Percentiles rank a stretch among this genome's conserved stretches.
These are phyloP conservation scores for Boletus tylopilopsis DNA, from an alignment of 768 basidiomycete species.

Conservation along the genomic window DNA sequence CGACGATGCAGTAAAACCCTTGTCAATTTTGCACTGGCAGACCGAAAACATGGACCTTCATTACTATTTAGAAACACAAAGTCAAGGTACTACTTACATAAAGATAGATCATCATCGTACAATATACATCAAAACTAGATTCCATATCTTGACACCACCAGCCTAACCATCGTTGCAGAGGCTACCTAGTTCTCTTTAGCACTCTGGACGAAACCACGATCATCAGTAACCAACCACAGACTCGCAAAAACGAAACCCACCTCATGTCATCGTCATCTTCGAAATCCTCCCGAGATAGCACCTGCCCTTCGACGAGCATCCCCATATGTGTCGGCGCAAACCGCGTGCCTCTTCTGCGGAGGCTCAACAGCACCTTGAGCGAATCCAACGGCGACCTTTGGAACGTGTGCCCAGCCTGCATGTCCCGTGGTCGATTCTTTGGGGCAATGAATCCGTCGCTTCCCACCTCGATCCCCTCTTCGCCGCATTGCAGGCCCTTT, in stretches of 20 bases:
- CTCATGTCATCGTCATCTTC: not conserved
- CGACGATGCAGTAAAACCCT: no score
- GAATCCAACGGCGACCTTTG: slow-evolving; percentile 32
- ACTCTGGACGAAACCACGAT: not conserved
- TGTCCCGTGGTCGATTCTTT: slow-evolving; percentile 8
- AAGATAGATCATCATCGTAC: no score
- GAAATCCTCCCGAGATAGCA: slow-evolving; percentile 15
- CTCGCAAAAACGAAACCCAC: not conserved
- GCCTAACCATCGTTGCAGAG: not conserved
- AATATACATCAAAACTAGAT: no score
- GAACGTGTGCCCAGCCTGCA: slow-evolving; percentile 26
- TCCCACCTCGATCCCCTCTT: slow-evolving; percentile 5
- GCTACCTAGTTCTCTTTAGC: not conserved
- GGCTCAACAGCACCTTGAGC: slow-evolving; percentile 11
- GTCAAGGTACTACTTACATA: no score
- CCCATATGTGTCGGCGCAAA: slow-evolving; percentile 41
- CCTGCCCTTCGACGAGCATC: slow-evolving; percentile 31
- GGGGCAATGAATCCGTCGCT: slow-evolving; percentile 23
- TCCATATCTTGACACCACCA: no score
- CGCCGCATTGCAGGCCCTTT: slow-evolving; percentile 7
- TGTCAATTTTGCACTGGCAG: no score
- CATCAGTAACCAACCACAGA: not conserved
- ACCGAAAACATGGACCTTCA: no score
- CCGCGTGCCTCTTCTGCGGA: slow-evolving; percentile 39
- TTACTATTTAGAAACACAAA: no score